Base-by-base conservation (phyloP, 805 yeast species). In the Candida sphagnicola region DNA sequence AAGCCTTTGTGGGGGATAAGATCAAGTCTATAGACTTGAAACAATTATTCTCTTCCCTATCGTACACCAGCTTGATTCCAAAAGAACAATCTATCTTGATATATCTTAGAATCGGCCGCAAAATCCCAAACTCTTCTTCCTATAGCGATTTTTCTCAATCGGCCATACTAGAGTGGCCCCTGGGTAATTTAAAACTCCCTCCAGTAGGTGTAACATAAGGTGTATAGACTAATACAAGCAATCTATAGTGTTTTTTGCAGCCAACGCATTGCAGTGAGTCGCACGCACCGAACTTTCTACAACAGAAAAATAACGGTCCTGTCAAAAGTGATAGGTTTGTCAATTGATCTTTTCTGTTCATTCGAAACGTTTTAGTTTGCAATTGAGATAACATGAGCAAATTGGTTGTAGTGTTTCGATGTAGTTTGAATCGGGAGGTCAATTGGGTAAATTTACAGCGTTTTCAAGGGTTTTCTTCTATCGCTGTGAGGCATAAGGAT, bases 131-230 rank as follows among this genome's bases (percentile, higher is more conserved):
- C 4, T 51, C 59, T 3, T 51, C 67, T 2, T 49, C 49, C 11
- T 67, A 67, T 28, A 63, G 89, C 24, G 90, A 83, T 53, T 84
- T 79, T 46, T 76, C 89, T 4, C 72, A 72, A 38, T 87, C 89
- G 2, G 87, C 77, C 1, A 45, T 65, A 1, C 52, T 82, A 30
- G 55, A 61, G 24, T 79, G 83, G 78, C 89, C 90, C 1, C 57
- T 65, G 12, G 84, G 85, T 1, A 62, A 64, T 4, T 75, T 82
- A 57, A 61, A 56, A 1, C 58, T 57, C 0, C 82, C 86, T 0
- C 49, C 48, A 5, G 74, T 73, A 1, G 86, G 86, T 2, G 65
- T 78, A 8, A 75, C 83, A 4, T 67, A 50, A 35, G 16, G 5
- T n/a, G n/a, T n/a, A n/a, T n/a, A n/a, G n/a, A n/a, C n/a, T n/a